Base-by-base conservation (phyloP, 225 moss, liverwort and hornwort genomes). In the Pseudisothecium myosuroides region DNA sequence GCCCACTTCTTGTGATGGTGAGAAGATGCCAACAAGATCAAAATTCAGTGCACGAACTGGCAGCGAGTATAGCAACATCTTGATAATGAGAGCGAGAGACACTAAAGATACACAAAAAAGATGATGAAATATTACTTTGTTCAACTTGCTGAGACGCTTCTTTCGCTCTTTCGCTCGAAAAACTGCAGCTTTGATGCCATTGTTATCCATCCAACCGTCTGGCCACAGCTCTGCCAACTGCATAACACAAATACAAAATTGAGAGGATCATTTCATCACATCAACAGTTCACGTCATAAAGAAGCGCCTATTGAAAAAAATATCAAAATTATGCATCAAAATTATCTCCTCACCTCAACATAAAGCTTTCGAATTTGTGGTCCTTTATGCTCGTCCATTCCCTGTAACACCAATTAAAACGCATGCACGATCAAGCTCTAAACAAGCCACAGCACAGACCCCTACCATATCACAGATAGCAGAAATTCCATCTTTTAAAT, bases 321-420 rank as follows among this genome's bases (percentile, higher is more conserved):
- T 71, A 80, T 34, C 32, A 39, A 54, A 41, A 59, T 47, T 41
- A 47, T 41, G 81, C 63, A 81, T 75, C 12, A 77, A 80, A 84
- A 64, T 54, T 20, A 61, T 58, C 58, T 62, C 49, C 94, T 63
- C 82, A 97, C 99, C 99, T 99, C 99, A 87, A 95, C 89, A 83
- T 99, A 99, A 54, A 99, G 96, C 87, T 99, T 99, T 77, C 99
- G 94, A 82, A 96, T 96, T 83, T 99, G 97, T 24, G 99, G 99
- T 88, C 99, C 99, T 92, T 97, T 99, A 86, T 99, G 99, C 92
- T 99, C 99, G 92, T 99, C 99, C 96, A 99, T 97, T 63, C 99
- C 99, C 99, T 99, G 96, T 89, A 74, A 81, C 82, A 90, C 79
- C 80, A 86, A 81, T 79, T 76, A 58, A 52, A 87, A 64, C 22